A percentile compares a stretch with the other conserved stretches of the same genome.
Conservation (phyloP, 192 early-diverging fungal genomes). For the Entrophospora sp. region DNA sequence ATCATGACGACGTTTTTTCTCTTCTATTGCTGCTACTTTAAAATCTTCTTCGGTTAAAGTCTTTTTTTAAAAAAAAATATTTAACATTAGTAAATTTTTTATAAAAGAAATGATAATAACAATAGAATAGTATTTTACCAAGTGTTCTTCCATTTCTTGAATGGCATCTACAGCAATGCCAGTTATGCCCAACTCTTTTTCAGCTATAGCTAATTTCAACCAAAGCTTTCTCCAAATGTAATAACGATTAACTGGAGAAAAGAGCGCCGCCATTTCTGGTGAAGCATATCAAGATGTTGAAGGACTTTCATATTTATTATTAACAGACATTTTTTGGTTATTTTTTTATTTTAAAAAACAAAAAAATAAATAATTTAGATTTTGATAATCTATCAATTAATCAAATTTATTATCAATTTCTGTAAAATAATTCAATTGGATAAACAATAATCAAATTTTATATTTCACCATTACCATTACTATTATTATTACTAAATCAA, state of each 20-base stretch:
- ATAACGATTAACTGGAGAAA: slow-evolving; percentile 93
- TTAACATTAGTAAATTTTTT: background rate
- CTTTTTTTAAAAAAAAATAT: background rate
- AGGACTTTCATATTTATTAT: slow-evolving; percentile 89
- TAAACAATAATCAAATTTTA: no score
- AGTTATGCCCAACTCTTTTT: slow-evolving; percentile 81
- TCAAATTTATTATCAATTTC: no score
- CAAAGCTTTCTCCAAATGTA: slow-evolving; percentile 93
- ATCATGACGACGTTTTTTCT: slow-evolving; percentile 90
- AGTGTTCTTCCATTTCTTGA: slow-evolving; percentile 79
- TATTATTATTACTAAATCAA: no score
- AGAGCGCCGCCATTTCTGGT: slow-evolving; percentile 93
- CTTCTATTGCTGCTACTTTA: slow-evolving; percentile 76
- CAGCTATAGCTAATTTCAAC: slow-evolving; percentile 86
- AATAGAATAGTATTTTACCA: slow-evolving; percentile 30
- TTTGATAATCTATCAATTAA: no score
- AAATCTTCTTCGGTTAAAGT: slow-evolving; percentile 73
- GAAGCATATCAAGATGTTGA: slow-evolving; percentile 95
- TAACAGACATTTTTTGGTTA: slow-evolving; percentile 49
- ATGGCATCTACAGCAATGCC: slow-evolving; percentile 85
- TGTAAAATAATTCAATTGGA: no score
- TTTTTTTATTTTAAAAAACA: no score
- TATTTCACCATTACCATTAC: no score
- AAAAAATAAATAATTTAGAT: no score
- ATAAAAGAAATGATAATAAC: background rate